Base-by-base conservation (phyloP, 345 rosid species). In the Moricandia arvensis region DNA sequence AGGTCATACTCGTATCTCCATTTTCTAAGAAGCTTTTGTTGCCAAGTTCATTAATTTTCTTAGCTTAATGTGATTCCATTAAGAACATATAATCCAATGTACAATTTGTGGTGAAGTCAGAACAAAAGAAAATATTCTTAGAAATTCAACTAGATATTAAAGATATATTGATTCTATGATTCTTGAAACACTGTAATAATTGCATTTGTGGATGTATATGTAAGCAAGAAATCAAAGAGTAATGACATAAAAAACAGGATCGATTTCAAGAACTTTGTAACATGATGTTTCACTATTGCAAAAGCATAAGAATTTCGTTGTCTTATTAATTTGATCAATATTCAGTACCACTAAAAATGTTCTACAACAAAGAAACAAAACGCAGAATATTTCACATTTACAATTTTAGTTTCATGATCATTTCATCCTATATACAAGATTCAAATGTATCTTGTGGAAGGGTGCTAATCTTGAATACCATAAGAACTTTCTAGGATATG, bases 31-130 rank as follows among this genome's bases (percentile, higher is more conserved):
- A 49, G 9, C 12, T 35, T 55, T 64, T 26, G 17, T 49, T 53
- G 12, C 16, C 62, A 12, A 58, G 18, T 29, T 59, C 21, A n/a
- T 27, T 59, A 10, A 29, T n/a, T 21, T 35, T 61, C 16, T 21
- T n/a, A 34, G 13, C 54, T 27, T 59, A 35, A 7, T 51, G 41
- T 63, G 76, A 63, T 63, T 55, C 35, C 24, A 37, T 64, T 26
- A 64, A 64, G 30, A 73, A 57, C 43, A 65, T 1, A 41, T 27
- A 27, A 27, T 55, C 30, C 12, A 74, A 57, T 74, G 71, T 37
- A 73, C 17, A 72, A 51, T 49, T 31, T 1, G 51, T 53, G 58
- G 27, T 63, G 18, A 57, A 57, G 33, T 57, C 33, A 26, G 61
- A 10, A 2, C 4, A 26, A 5, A 26, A 57, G 60, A 57, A 55